phyloP scores from a whole-genome alignment of 352 stramenopile genomes.

The Phytophthora colocasiae region DNA sequence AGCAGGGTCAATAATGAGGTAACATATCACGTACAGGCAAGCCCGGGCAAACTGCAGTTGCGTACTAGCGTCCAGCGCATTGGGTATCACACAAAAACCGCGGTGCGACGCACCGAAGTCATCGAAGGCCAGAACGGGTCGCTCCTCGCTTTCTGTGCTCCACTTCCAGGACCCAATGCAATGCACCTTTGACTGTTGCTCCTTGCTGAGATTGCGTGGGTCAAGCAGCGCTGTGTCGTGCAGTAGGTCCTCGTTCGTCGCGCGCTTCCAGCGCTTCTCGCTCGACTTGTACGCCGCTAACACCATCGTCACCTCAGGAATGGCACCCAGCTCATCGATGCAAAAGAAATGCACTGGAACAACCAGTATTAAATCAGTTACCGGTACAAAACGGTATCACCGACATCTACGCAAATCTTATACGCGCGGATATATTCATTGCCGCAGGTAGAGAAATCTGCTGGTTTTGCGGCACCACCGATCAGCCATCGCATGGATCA shows the following conservation, averaged over 20 bases:
- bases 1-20: background rate
- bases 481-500: constrained; percentile 13
- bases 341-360: constrained; percentile 2
- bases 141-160: constrained; percentile 21
- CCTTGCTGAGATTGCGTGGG: constrained; percentile 35
- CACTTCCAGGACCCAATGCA: constrained; percentile 51
- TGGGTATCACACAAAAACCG: constrained; percentile 76
- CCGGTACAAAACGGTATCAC: no score
- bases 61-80: constrained; percentile 52
- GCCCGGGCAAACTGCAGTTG: constrained; percentile 64
- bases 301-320: constrained; percentile 20
- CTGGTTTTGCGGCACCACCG: background rate
- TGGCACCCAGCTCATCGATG: background rate
- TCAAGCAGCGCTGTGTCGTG: constrained; percentile 53
- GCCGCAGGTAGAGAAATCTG: no score
- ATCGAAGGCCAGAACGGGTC: constrained; percentile 61
- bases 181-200: constrained; percentile 42
- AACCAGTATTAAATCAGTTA: background rate
- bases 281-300: constrained; percentile 62
- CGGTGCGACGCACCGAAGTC: constrained; percentile 51
- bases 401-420: no score
- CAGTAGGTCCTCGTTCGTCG: constrained; percentile 33
- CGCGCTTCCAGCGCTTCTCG: constrained; percentile 81
- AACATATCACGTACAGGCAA: constrained; percentile 57
- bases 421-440: no score